These are phyloP conservation scores for Dendrocalamus sinicus DNA, from an alignment of 176 grass and related monocot genomes.

Conservation along the genomic window DNA sequence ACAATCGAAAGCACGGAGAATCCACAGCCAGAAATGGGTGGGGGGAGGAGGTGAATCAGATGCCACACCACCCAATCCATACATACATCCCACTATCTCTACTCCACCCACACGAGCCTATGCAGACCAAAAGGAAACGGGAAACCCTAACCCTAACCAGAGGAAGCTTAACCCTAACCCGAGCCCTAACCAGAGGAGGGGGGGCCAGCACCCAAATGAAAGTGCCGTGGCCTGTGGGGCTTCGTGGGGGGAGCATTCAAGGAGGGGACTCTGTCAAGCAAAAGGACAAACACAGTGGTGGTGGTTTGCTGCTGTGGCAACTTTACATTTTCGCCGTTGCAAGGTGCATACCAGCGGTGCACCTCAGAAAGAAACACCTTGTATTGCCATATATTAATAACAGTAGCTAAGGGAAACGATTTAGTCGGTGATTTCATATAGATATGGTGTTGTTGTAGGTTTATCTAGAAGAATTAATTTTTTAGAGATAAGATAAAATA, in stretches of 20 bases:
- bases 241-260: slow-evolving; percentile 28
- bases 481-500: not conserved
- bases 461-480: not conserved
- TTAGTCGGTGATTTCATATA: not conserved
- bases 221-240: slow-evolving; percentile 24
- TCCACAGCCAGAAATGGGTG: slow-evolving; percentile 21
- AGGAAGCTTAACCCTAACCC: slow-evolving; percentile 26
- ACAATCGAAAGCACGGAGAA: slow-evolving; percentile 4
- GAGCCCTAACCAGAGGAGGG: slow-evolving; percentile 16
- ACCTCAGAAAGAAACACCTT: not conserved
- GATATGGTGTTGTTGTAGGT: not conserved
- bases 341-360: not conserved
- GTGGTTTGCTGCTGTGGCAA: slow-evolving; percentile 32
- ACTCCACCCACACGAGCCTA: slow-evolving; percentile 25
- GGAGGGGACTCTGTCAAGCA: slow-evolving; percentile 27
- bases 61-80: slow-evolving; percentile 63
- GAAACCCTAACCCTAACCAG: slow-evolving; percentile 71
- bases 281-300: slow-evolving; percentile 49
- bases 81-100: slow-evolving; percentile 48
- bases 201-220: slow-evolving; percentile 9
- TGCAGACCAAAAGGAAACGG: slow-evolving; percentile 46
- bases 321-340: slow-evolving; percentile 2
- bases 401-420: not conserved
- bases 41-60: slow-evolving; percentile 65
- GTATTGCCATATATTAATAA: not conserved